These are phyloP conservation scores for Urtica urens DNA, from an alignment of 306 rosid species.

Conservation along the genomic window DNA sequence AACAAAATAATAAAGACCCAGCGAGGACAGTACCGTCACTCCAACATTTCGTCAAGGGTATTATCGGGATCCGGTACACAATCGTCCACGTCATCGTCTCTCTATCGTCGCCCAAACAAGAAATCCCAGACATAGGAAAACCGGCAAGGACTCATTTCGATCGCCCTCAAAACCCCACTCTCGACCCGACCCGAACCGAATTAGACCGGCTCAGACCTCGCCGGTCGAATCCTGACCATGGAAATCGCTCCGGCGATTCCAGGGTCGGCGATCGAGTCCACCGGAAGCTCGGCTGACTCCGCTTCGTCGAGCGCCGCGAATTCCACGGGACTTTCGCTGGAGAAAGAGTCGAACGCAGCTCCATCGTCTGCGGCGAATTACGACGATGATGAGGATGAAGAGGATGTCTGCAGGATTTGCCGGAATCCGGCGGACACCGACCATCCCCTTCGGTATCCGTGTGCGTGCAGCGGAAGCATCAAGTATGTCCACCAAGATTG, in stretches of 20 bases:
- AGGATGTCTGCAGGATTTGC: slow-evolving; percentile 95
- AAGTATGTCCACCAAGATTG: slow-evolving; percentile 96
- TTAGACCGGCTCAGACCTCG: slow-evolving; percentile 17
- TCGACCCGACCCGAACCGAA: slow-evolving; percentile 12
- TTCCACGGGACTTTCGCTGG: slow-evolving; percentile 11
- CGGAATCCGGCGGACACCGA: slow-evolving; percentile 89
- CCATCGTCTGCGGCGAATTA: slow-evolving; percentile 27
- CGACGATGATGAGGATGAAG: slow-evolving; percentile 89
- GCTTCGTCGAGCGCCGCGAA: slow-evolving; percentile 23
- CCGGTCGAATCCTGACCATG: slow-evolving; percentile 35
- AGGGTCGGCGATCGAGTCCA: slow-evolving; percentile 28
- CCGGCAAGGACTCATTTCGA: neutral
- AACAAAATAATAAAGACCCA: neutral
- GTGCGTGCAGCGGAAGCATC: slow-evolving; percentile 99
- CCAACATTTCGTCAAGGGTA: slow-evolving; percentile 17
- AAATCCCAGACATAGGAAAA: neutral
- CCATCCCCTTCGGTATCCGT: slow-evolving; percentile 83
- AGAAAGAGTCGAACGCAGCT: slow-evolving; percentile 15
- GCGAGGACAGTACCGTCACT: slow-evolving; percentile 17
- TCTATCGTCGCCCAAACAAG: neutral
- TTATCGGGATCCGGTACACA: slow-evolving; percentile 11
- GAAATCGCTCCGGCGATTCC: slow-evolving; percentile 81
- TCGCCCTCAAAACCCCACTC: slow-evolving; percentile 6
- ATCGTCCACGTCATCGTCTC: neutral
- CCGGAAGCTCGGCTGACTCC: slow-evolving; percentile 23